phyloP scores from a whole-genome alignment of 306 rosid genomes.

The Adenanthera pavonina region DNA sequence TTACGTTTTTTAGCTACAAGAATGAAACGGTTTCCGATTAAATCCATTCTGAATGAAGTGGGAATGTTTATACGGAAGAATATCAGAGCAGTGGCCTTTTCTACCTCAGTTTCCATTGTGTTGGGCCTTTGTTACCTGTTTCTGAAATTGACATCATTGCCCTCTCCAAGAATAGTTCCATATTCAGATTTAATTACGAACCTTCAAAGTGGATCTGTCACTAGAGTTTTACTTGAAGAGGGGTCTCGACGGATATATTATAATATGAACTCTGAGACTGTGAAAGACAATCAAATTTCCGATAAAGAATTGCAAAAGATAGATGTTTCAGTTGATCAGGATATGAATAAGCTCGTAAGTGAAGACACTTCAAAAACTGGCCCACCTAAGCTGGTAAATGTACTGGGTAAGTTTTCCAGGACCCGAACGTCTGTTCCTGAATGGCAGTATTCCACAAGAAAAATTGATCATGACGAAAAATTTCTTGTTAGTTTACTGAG shows the following conservation, averaged over 20 bases:
- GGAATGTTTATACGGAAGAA: conserved; percentile 65
- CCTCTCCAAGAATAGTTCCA: conserved; percentile 73
- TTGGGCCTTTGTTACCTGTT: conserved; percentile 73
- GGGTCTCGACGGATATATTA: conserved; percentile 88
- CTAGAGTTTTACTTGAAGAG: conserved; percentile 80
- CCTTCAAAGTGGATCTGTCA: conserved; percentile 68
- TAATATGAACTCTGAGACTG: conserved; percentile 41
- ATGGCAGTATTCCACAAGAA: conserved; percentile 87
- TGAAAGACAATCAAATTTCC: conserved; percentile 43
- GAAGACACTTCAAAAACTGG: conserved; percentile 46
- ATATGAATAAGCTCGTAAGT: conserved; percentile 41
- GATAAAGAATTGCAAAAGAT: conserved; percentile 45
- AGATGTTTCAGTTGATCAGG: conserved; percentile 43
- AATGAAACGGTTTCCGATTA: conserved; percentile 60
- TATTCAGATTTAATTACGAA: conserved; percentile 78
- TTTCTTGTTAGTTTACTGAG: conserved; percentile 86
- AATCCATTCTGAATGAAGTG: conserved; percentile 60
- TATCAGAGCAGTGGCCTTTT: conserved; percentile 57
- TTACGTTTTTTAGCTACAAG: conserved; percentile 65
- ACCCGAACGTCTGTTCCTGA: conserved; percentile 55
- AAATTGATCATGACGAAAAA: conserved; percentile 86
- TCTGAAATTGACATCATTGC: conserved; percentile 69
- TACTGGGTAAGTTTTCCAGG: conserved; percentile 50
- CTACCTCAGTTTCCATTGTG: conserved; percentile 60
- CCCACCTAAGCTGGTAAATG: conserved; percentile 43